These are phyloP conservation scores for Psilocybe tampanensis DNA, from an alignment of 768 basidiomycete species.

Conservation along the genomic window DNA sequence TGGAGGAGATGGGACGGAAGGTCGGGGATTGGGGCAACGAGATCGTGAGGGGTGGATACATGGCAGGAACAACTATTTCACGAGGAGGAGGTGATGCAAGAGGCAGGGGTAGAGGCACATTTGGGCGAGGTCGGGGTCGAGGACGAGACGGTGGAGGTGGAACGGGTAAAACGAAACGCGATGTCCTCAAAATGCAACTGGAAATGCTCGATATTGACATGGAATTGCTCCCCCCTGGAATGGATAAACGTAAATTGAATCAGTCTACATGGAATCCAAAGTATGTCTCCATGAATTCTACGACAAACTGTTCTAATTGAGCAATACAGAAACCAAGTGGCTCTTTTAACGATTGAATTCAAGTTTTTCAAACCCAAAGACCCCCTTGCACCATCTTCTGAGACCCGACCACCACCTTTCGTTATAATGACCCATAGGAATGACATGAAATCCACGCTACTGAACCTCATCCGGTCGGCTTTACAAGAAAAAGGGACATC, in stretches of 20 bases:
- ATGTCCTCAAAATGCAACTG: constrained; percentile 69
- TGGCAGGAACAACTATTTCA: constrained; percentile 26
- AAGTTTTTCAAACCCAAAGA: constrained; percentile 59
- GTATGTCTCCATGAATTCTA: constrained; percentile 45
- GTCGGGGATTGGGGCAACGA: constrained; percentile 75
- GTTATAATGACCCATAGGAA: constrained; percentile 69
- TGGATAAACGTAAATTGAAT: constrained; percentile 77
- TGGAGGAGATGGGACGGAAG: constrained; percentile 81
- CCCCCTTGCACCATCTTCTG: constrained; percentile 41
- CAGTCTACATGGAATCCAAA: constrained; percentile 84
- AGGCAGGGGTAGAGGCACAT: constrained; percentile 18
- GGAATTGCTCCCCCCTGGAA: constrained; percentile 78
- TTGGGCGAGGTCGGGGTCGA: constrained; percentile 27
- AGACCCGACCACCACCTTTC: constrained; percentile 40
- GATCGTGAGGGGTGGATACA: constrained; percentile 64
- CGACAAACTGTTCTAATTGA: constrained; percentile 5
- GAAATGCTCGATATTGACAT: constrained; percentile 70
- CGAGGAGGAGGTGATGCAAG: constrained; percentile 30
- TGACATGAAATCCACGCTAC: constrained; percentile 48
- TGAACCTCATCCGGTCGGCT: constrained; percentile 49
- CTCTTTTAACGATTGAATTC: constrained; percentile 74
- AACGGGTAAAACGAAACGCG: constrained; percentile 56
- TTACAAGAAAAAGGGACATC: constrained; percentile 39
- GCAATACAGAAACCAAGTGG: constrained; percentile 59
- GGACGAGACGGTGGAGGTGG: constrained; percentile 21